Evolutionary conservation across 2,329 filamentous ascomycete species (phyloP), one percentile per base, ranked within the genome.

Genomic region (Curvularia eragrostidis): DNA sequence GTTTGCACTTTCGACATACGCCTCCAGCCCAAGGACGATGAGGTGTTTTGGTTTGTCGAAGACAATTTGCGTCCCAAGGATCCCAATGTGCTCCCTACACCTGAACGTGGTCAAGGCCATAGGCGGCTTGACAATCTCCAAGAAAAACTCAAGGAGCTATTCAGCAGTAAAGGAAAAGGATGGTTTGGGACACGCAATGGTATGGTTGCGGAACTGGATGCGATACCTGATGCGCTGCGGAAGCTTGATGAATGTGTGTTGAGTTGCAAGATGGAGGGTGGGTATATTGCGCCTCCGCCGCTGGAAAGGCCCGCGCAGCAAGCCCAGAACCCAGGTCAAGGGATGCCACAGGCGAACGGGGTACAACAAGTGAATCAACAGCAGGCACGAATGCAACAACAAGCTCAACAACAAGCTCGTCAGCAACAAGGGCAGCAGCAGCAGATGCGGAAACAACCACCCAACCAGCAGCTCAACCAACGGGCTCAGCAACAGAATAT

Each of bases 131-230:
- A 76, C 7, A 65, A 50, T 2, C 50, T 80, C 12, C 66, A 68
- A 13, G 64, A 58, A 5, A 75, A 70, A 12, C 61, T 81, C 5
- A 69, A 72, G 13, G 68, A 67, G 6, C 41, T 79, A 3, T 79
- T 73, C 54, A 65, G 58, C 30, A 53, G 63, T 5, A 67, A 64
- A 5, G 71, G 72, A 3, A 56, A 73, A 12, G 66, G 70, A 12
- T 80, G 78, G 77, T 68, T 69, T 15, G 79, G 79, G 1, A 66
- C 78, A 10, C 65, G 71, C 1, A 76, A 69, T 13, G 75, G 77
- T 8, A 64, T 80, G 8, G 62, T 80, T 1, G 75, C 77, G 9
- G 64, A 74, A 1, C 56, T 75, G 12, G 65, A 73, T 13, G 78
- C 75, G 1, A 64, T 79, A 12, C 69, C 66, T 15, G 67, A 71